Conservation (phyloP, 1,284 basidiomycete genomes). For the Sphaerobolus stellatus region DNA sequence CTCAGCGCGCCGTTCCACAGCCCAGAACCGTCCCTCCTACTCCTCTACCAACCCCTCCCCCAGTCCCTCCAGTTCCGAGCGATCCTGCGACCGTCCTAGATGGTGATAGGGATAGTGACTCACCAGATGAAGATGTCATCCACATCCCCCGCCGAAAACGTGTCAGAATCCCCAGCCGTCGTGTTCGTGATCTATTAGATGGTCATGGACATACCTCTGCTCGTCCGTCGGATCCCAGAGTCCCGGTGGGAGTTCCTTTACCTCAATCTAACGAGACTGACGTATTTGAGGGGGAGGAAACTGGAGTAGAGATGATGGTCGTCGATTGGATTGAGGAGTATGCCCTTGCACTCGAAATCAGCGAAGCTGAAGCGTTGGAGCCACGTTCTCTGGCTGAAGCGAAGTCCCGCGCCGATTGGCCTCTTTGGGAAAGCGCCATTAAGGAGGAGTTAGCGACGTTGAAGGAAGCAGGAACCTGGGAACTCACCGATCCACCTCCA, state of each 20-base stretch:
- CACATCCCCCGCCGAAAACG: too few relatives aligned
- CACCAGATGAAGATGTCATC: too few relatives aligned
- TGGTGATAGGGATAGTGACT: too few relatives aligned
- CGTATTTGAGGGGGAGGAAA: background rate
- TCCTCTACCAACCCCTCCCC: too few relatives aligned
- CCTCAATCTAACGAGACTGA: background rate
- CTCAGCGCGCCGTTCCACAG: too few relatives aligned
- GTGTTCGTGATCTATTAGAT: background rate
- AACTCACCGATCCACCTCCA: conserved; percentile 28
- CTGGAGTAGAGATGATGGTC: background rate
- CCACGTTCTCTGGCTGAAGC: conserved; percentile 23
- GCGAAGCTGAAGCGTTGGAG: conserved; percentile 8
- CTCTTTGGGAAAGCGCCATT: conserved; percentile 31
- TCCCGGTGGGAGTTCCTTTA: background rate
- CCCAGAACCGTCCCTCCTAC: too few relatives aligned
- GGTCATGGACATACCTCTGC: background rate
- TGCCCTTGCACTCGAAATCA: background rate
- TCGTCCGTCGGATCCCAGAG: background rate
- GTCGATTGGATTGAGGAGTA: background rate
- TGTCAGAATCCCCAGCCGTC: background rate
- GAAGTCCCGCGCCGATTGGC: conserved; percentile 20
- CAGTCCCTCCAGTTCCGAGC: too few relatives aligned
- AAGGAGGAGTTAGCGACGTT: conserved; percentile 19
- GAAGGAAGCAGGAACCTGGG: conserved; percentile 26
- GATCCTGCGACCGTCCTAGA: too few relatives aligned